Base-by-base conservation (phyloP, 2,329 filamentous ascomycete genomes). In the Fusarium tuaranense region DNA sequence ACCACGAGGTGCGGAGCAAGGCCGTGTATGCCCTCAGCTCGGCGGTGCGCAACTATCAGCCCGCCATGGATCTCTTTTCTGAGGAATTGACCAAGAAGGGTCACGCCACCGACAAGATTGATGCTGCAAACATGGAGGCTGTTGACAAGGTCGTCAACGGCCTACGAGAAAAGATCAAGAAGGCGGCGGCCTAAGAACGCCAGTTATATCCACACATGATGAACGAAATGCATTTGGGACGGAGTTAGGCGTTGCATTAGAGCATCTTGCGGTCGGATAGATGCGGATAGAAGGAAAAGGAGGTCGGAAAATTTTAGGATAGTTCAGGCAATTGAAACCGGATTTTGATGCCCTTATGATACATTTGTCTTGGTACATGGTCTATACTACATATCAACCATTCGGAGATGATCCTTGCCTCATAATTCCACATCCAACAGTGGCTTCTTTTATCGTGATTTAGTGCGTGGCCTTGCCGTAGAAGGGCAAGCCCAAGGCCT, bases 1-100 rank as follows among this genome's bases (percentile, higher is more conserved):
- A 89, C 63, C 85, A 87, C 67, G 87, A 88, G 12, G 93, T 95
- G 61, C 89, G 95, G 76, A 92, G 94, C 82, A 99, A 98, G 88
- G 95, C 95, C 16, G 87, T 97, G 34, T 95, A 95, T 79, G 97
- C 96, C 14, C 88, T 99, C 58, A 98, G 95, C 81, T 96, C 92
- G 16, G 93, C 91, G 7, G 90, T 94, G 65, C 89, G 97, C 81
- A 99, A 99, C 83, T 97, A 94, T 82, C 96, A 98, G 85, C 93
- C 95, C 1, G 92, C 92, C 30, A 88, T 96, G 84, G 92, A 95
- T 81, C 86, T 88, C 27, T 86, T 95, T 71, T 90, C 92, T 1
- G 87, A 88, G 39, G 89, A 92, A 78, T 84, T 93, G 79, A 83
- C 82, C 22, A 89, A 90, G 78, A 83, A 86, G 58, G 89, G 91